Percentiles rank a stretch among this genome's conserved stretches.
Evolutionary conservation across 1,284 basidiomycete genomes (phyloP).

Genomic region (Inonotus obliquus): DNA sequence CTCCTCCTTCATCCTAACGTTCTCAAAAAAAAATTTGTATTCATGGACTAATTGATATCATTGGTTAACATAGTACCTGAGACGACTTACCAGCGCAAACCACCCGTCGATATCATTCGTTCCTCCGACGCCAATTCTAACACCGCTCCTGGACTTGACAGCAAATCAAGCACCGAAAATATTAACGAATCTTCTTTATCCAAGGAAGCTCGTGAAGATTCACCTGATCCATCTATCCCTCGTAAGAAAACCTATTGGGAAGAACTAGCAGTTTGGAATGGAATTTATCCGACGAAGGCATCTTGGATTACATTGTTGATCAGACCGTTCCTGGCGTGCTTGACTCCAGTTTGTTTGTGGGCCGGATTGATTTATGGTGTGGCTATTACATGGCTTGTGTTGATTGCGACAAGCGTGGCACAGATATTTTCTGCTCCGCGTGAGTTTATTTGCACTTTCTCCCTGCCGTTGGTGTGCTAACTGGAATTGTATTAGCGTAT

Average conservation of each 20-base stretch:
- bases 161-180: not conserved
- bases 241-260: conserved; percentile 16
- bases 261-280: conserved; percentile 16
- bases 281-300: conserved; percentile 18
- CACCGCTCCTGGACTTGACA: too few relatives aligned
- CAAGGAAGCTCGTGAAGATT: conserved; percentile 1
- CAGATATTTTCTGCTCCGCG: conserved; percentile 23
- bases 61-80: conserved; percentile 17
- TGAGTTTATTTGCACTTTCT: conserved; percentile 7
- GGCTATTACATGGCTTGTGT: conserved; percentile 24
- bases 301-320: conserved; percentile 6
- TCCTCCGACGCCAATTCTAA: too few relatives aligned
- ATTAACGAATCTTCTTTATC: not conserved
- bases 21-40: not conserved
- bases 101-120: too few relatives aligned
- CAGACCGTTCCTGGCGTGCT: conserved; percentile 16
- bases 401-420: conserved; percentile 22
- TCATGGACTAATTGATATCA: too few relatives aligned
- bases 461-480: not conserved
- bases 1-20: not conserved
- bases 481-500: conserved; percentile 16
- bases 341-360: conserved; percentile 20
- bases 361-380: conserved; percentile 21
- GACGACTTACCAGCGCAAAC: conserved; percentile 15
- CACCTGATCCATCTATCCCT: not conserved